Evolutionary conservation across 2,329 filamentous ascomycete species (phyloP), one percentile per base, ranked within the genome.

Genomic region (Trichoderma sp.): DNA sequence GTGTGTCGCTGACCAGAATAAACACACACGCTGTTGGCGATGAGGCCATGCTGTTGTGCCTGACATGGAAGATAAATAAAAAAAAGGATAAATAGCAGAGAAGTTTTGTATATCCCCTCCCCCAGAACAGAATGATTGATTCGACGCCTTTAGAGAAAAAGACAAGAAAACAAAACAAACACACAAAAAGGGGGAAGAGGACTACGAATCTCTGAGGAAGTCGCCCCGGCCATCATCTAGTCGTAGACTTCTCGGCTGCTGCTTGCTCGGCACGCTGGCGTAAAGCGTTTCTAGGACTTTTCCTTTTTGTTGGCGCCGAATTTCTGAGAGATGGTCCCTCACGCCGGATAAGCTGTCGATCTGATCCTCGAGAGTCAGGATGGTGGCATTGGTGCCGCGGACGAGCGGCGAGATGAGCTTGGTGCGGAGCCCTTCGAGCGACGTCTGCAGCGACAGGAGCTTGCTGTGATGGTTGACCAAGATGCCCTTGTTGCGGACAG

Each of bases 401-500:
- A 98, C 92, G 3, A 98, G 86, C 17, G 95, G 95, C 68, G 90
- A 93, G 53, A 97, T 92, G 20, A 98, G 86, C 79, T 95, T 96
- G 74, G 92, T 87, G 43, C 95, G 86, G 61, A 97, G 84, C n/a
- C 87, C 91, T 83, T 98, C 95, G 17, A 98, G 88, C 75, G 93
- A 95, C 12, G 93, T 91, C 79, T 97, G 96, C 53, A 98, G 87
- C 3, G 92, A 92, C 68, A 96, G 86, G 50, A 98, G 88, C 73
- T 93, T 92, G 73, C 92, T 90, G 77, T 97, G 96, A 81, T 98
- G 95, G 76, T 94, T 92, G 74, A 96, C 90, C 9, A 98, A 87
- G 43, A 97, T 87, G 74, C 90, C 89, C 82, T 98, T 98, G 83
- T 98, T 97, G 73, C 90, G 88, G 28, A 97, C 90, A 1, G 95